Conservation (phyloP, 2,329 filamentous ascomycete genomes). For the Paraphoma chrysanthemicola region DNA sequence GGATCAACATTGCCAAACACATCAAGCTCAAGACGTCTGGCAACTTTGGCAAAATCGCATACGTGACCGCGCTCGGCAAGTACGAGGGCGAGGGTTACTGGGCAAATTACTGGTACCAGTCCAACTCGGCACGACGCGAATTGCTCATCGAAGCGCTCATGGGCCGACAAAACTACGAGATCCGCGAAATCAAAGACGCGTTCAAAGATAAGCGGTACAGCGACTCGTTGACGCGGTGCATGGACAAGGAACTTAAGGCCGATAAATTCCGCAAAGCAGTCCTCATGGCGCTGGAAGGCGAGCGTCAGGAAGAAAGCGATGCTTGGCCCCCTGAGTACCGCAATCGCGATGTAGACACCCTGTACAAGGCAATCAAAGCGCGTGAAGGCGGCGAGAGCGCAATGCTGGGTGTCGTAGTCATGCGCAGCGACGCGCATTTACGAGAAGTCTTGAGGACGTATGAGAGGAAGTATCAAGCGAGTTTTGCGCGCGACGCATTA, state of each 20-base stretch:
- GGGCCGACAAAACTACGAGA: slow-evolving; percentile 87
- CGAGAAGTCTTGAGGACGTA: slow-evolving; percentile 80
- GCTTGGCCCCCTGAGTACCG: slow-evolving; percentile 63
- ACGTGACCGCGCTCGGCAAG: slow-evolving; percentile 84
- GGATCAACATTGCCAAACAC: slow-evolving; percentile 86
- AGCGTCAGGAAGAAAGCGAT: slow-evolving; percentile 81
- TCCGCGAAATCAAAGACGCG: slow-evolving; percentile 81
- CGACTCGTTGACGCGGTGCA: slow-evolving; percentile 81
- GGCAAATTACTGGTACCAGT: slow-evolving; percentile 98
- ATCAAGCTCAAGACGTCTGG: slow-evolving; percentile 80
- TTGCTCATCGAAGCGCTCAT: slow-evolving; percentile 92
- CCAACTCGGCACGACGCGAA: slow-evolving; percentile 82
- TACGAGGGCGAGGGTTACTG: slow-evolving; percentile 97
- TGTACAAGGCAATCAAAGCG: slow-evolving; percentile 74
- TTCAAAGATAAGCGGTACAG: slow-evolving; percentile 93
- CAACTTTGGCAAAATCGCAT: slow-evolving; percentile 87
- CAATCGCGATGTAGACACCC: slow-evolving; percentile 71
- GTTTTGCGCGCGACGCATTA: slow-evolving; percentile 88
- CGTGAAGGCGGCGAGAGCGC: slow-evolving; percentile 81
- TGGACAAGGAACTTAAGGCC: slow-evolving; percentile 90
- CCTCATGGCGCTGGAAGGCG: slow-evolving; percentile 80
- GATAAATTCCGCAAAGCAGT: slow-evolving; percentile 96
- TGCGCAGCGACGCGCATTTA: slow-evolving; percentile 81
- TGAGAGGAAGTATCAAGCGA: slow-evolving; percentile 73
- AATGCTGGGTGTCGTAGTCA: slow-evolving; percentile 85